A percentile compares a stretch with the other conserved stretches of the same genome.
Conservation (phyloP, 441 rosid genomes). For the Jatropha podagrica region DNA sequence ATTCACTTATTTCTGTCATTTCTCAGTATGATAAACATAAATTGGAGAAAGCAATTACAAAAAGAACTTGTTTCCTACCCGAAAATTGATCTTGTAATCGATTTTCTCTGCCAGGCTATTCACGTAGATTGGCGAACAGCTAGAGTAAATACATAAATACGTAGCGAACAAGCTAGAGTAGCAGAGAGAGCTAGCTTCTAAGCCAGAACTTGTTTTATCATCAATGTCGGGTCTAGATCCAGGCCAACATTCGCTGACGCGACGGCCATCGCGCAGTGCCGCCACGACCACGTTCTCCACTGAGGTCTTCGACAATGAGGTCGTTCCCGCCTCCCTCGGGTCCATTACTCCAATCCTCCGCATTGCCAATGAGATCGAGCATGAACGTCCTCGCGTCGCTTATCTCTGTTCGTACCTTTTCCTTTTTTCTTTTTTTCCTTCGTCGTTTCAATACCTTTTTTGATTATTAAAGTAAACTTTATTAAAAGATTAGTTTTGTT, state of each 20-base stretch:
- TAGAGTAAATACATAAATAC: background rate
- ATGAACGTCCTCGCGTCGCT: conserved; percentile 95
- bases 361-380: conserved; percentile 82
- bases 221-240: conserved; percentile 38
- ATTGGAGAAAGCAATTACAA: background rate
- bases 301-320: conserved; percentile 93
- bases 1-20: background rate
- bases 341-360: conserved; percentile 90
- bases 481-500: background rate
- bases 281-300: conserved; percentile 81
- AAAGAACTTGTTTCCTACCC: background rate
- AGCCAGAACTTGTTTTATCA: conserved; percentile 17
- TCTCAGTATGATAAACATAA: no score
- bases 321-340: conserved; percentile 85
- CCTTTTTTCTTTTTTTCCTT: background rate
- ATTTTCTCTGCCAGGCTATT: background rate
- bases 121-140: background rate
- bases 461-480: background rate
- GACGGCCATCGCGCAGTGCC: conserved; percentile 93
- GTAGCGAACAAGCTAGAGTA: conserved; percentile 6
- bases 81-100: background rate
- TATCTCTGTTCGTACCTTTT: conserved; percentile 62
- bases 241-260: conserved; percentile 53
- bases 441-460: background rate
- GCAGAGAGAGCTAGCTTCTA: conserved; percentile 1